A percentile compares a stretch with the other conserved stretches of the same genome.
Evolutionary conservation across 345 rosid genomes (phyloP).

Genomic region (Reutealis trisperma): DNA sequence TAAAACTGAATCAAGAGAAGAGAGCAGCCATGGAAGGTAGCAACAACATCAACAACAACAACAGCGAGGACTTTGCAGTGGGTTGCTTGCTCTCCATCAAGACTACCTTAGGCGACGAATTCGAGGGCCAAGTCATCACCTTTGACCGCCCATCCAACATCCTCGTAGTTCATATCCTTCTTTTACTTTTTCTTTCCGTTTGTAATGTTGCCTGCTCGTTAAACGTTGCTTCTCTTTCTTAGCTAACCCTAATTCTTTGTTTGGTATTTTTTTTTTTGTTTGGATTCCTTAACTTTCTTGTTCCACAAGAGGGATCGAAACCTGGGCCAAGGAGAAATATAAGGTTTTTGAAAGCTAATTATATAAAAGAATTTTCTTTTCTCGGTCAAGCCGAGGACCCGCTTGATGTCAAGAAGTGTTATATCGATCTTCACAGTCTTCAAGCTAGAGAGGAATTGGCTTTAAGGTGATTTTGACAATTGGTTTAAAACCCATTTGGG

Average conservation of each 20-base stretch:
- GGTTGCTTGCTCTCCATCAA: constrained; percentile 86
- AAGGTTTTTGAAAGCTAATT: constrained; percentile 75
- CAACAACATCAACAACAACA: constrained; percentile 11
- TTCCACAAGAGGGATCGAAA: constrained; percentile 67
- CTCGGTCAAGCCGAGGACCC: constrained; percentile 85
- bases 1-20: neutral
- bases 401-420: constrained; percentile 62
- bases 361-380: constrained; percentile 61
- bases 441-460: constrained; percentile 80
- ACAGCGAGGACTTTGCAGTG: constrained; percentile 68
- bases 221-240: neutral
- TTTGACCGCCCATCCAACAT: constrained; percentile 91
- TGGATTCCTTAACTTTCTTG: constrained; percentile 42
- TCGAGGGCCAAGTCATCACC: constrained; percentile 84
- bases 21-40: constrained; percentile 34
- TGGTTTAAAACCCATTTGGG: neutral
- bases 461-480: constrained; percentile 50
- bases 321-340: constrained; percentile 53
- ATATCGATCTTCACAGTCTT: constrained; percentile 57
- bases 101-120: constrained; percentile 90
- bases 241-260: neutral
- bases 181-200: neutral
- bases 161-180: constrained; percentile 93
- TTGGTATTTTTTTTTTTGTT: neutral
- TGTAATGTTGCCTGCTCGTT: neutral